phyloP scores from a whole-genome alignment of 305 asterid genomes.

The Lippia alba region DNA sequence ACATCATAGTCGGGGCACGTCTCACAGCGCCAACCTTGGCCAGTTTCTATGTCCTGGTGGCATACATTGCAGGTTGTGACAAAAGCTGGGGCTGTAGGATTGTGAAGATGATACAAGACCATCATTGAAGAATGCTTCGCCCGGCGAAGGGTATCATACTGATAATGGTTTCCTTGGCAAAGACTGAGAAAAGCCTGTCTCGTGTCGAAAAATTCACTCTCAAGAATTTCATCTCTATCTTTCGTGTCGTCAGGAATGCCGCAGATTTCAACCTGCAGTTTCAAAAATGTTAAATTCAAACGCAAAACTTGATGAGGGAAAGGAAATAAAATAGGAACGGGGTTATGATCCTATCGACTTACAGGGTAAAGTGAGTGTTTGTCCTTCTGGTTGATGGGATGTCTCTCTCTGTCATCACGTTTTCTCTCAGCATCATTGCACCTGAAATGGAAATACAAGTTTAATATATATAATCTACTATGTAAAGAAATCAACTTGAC shows the following conservation, averaged over 20 bases:
- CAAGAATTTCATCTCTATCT: conserved; percentile 93
- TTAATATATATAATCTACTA: background rate
- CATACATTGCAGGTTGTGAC: conserved; percentile 82
- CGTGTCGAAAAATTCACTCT: conserved; percentile 98
- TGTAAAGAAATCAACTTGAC: too few species aligned
- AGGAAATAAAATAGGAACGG: background rate
- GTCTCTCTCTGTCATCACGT: conserved; percentile 87
- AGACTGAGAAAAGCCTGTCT: conserved; percentile 96
- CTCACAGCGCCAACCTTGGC: conserved; percentile 99
- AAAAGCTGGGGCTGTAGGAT: conserved; percentile 98
- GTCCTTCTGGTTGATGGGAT: conserved; percentile 83
- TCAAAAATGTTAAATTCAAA: conserved; percentile 32
- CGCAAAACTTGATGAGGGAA: conserved; percentile 12
- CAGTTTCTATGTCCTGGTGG: conserved; percentile 89
- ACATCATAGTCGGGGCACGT: conserved; percentile 96
- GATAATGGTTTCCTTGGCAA: conserved; percentile 98
- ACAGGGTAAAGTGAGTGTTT: conserved; percentile 79
- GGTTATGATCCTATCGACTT: conserved; percentile 36
- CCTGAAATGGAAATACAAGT: conserved; percentile 49
- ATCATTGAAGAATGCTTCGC: conserved; percentile 99
- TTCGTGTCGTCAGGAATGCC: conserved; percentile 78
- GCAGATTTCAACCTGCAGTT: conserved; percentile 71
- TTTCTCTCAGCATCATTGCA: conserved; percentile 86
- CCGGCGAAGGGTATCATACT: conserved; percentile 95
- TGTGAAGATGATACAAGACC: conserved; percentile 99